Evolutionary conservation across 805 yeast genomes (phyloP), one percentile per base, ranked within the genome.

Genomic region (Metschnikowia reukaufii): DNA sequence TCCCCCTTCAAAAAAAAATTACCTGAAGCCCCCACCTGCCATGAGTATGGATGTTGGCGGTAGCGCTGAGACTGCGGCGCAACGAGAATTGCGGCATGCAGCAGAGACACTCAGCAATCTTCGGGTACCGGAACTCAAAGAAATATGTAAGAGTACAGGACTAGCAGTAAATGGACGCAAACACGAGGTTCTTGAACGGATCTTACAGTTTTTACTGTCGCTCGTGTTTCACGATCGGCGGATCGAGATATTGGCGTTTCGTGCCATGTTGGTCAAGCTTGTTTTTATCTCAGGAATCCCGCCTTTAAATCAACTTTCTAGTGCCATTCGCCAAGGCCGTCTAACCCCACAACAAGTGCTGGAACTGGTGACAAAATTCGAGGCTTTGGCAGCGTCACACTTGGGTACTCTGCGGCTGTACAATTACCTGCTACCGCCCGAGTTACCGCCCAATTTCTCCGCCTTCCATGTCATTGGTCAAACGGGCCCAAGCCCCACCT

Each of bases 81-180:
- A 25, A 25, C 29, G 29, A 9, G 39, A 35, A 25, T 38, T 34
- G 18, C 19, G 13, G 13, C 13, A 15, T 7, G 13, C 35, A 1
- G 9, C 36, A 6, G 16, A 7, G n/a, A 32, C 32, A 21, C 16
- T 42, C 6, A 15, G 8, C 17, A 16, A 8, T 23, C 21, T 45
- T 18, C 39, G 40, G 54, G 80, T 82, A 1, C 64, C 74, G 0
- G 79, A 77, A 45, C 67, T 84, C 45, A 83, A 82, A 61, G 73
- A 67, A 16, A 57, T 84, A 1, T 76, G 83, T 30, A 69, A 78
- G 36, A 57, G 81, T 1, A 57, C 82, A 15, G 76, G 77, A 2
- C 62, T 84, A 16, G 64, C 79, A 2, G 56, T 68, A 8, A 58
- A 74, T 5, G 95, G 94, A 1, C 67, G 81, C 32, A 88, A 88